These are phyloP conservation scores for Globisporangium lucens DNA, from an alignment of 352 stramenopile genomes.

Conservation along the genomic window DNA sequence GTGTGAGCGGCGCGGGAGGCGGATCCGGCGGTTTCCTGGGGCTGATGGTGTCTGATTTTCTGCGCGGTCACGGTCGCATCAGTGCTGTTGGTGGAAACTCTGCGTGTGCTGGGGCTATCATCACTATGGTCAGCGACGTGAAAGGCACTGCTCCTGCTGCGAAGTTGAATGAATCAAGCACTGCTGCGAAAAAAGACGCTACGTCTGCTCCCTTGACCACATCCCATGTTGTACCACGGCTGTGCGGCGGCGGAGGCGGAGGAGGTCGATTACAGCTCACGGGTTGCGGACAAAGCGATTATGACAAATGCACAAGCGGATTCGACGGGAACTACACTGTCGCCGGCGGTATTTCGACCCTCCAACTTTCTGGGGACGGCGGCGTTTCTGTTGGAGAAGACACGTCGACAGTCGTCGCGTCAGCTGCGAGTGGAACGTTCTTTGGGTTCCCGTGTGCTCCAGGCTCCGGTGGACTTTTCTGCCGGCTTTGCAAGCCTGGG, in stretches of 20 bases:
- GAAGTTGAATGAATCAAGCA: constrained; percentile 21
- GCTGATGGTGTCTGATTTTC: constrained; percentile 50
- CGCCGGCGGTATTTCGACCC: constrained; percentile 44
- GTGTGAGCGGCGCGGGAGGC: constrained; percentile 53
- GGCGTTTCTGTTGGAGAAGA: constrained; percentile 18
- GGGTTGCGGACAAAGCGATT: constrained; percentile 61
- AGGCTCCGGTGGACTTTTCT: constrained; percentile 72
- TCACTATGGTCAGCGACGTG: constrained; percentile 21
- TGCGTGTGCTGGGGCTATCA: constrained; percentile 42
- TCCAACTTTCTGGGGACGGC: constrained; percentile 14
- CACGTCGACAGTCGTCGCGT: constrained; percentile 21
- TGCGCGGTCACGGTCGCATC: constrained; percentile 58
- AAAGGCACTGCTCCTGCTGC: constrained; percentile 22
- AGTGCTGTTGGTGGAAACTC: constrained; percentile 68
- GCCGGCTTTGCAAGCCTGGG: constrained; percentile 49
- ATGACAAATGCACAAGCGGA: constrained; percentile 56
- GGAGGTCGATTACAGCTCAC: constrained; percentile 69
- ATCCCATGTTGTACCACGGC: constrained; percentile 20
- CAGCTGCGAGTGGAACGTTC: constrained; percentile 57
- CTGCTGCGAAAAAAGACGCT: constrained; percentile 10
- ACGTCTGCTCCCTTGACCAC: constrained; percentile 5
- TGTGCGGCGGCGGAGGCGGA: constrained; percentile 71
- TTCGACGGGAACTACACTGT: constrained; percentile 84
- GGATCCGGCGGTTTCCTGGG: constrained; percentile 73
- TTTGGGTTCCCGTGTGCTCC: constrained; percentile 79